Evolutionary conservation across 2,329 filamentous ascomycete species (phyloP).

Genomic region (Calonectria naviculata): DNA sequence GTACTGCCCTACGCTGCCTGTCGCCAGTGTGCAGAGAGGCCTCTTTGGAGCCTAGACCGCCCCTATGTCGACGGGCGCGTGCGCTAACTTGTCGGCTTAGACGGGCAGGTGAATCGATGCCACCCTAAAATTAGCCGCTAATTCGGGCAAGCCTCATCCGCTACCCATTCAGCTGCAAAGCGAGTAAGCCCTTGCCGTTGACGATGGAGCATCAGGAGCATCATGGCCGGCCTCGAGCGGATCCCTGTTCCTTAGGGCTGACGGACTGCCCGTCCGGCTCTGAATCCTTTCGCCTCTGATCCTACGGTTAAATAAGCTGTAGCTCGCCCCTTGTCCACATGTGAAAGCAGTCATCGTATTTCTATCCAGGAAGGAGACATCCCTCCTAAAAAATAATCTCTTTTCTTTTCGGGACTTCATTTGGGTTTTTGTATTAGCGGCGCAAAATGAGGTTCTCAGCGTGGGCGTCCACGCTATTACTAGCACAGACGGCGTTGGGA

Average conservation of each 20-base stretch:
- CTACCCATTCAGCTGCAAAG: not conserved
- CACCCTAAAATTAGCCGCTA: not conserved
- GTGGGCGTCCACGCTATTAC: conserved; percentile 6
- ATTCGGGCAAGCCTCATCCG: not conserved
- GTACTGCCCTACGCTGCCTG: not conserved
- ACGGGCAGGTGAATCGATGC: not conserved
- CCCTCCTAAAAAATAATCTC: no score
- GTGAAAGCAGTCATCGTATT: not conserved
- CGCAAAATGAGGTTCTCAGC: conserved; percentile 10
- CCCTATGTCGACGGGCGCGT: not conserved
- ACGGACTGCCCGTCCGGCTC: not conserved
- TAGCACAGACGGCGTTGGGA: conserved; percentile 8
- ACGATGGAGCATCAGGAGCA: not conserved
- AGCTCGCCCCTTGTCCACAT: not conserved
- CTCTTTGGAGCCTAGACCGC: not conserved
- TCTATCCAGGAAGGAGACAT: not conserved
- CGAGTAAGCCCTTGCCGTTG: not conserved
- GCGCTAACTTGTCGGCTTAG: not conserved
- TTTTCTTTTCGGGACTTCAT: no score
- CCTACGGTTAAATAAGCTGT: not conserved
- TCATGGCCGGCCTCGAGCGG: not conserved
- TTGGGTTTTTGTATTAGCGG: not conserved
- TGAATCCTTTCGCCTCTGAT: not conserved
- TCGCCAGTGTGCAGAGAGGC: not conserved
- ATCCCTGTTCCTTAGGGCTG: not conserved